Percentiles rank a stretch among this genome's conserved stretches.
Conservation (phyloP, 345 rosid species). For the Erodium maritimum region DNA sequence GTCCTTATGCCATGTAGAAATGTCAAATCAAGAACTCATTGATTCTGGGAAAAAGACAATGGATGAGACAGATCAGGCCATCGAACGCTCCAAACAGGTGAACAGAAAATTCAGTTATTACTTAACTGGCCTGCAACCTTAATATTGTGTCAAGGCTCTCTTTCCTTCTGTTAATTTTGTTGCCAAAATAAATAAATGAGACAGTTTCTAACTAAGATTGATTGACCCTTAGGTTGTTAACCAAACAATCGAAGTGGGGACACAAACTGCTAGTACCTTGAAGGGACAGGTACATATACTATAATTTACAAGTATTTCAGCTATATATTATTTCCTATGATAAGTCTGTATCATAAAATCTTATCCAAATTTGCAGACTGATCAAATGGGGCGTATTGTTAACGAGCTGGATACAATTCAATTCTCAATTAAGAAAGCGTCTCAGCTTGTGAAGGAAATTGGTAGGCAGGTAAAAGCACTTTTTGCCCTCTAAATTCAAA, state of each 20-base stretch:
- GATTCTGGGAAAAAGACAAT: slow-evolving; percentile 68
- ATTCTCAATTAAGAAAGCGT: slow-evolving; percentile 94
- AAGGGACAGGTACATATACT: slow-evolving; percentile 77
- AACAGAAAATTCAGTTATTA: slow-evolving; percentile 1
- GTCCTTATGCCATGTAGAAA: slow-evolving; percentile 28
- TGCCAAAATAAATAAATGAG: slow-evolving; percentile 1
- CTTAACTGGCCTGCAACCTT: too few species aligned
- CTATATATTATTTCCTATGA: background rate
- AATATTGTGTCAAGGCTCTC: too few species aligned
- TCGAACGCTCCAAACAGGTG: slow-evolving; percentile 89
- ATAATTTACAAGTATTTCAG: background rate
- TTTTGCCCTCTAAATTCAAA: slow-evolving; percentile 1
- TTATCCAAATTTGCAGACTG: slow-evolving; percentile 51
- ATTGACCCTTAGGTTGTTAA: slow-evolving; percentile 56
- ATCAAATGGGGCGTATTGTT: slow-evolving; percentile 97
- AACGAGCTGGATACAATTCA: slow-evolving; percentile 96
- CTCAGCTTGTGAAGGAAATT: slow-evolving; percentile 94
- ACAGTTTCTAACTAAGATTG: background rate
- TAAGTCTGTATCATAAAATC: background rate
- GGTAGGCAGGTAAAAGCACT: slow-evolving; percentile 83
- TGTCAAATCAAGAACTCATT: slow-evolving; percentile 89
- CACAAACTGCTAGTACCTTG: slow-evolving; percentile 75
- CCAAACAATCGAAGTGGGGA: slow-evolving; percentile 98
- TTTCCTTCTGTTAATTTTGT: too few species aligned
- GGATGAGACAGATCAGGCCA: slow-evolving; percentile 96